Percentiles rank a stretch among this genome's conserved stretches.
These are phyloP conservation scores for Saccharomycopsis malanga DNA, from an alignment of 805 yeast species.

Conservation along the genomic window DNA sequence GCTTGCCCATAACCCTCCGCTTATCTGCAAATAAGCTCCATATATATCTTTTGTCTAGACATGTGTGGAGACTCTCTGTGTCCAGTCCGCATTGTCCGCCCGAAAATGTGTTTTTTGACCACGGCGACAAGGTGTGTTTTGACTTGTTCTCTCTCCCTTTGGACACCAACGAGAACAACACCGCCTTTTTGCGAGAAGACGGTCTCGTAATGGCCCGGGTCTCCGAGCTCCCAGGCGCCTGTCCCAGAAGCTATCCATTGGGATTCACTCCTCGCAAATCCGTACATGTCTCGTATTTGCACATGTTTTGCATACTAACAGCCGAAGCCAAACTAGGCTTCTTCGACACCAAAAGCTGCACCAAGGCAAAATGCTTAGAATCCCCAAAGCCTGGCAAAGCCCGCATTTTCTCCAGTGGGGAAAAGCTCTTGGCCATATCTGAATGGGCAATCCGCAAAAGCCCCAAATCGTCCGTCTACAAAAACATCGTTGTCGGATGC, in stretches of 20 bases:
- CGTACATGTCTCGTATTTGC: constrained; percentile 12
- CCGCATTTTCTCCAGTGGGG: constrained; percentile 1
- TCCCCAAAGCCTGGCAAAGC: neutral
- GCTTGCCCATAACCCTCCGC: constrained; percentile 4
- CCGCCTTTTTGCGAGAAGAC: constrained; percentile 9
- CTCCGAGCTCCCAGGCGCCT: constrained; percentile 1
- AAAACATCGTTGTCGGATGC: constrained; percentile 17
- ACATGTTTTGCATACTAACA: constrained; percentile 8
- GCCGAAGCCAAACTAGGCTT: constrained; percentile 7
- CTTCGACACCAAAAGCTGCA: constrained; percentile 14
- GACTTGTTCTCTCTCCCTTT: neutral
- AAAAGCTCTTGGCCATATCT: constrained; percentile 1
- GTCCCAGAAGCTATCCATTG: constrained; percentile 5
- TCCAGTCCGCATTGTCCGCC: neutral
- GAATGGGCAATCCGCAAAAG: constrained; percentile 12
- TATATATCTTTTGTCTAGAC: constrained; percentile 6
- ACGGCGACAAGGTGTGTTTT: constrained; percentile 4
- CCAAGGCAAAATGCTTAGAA: constrained; percentile 1
- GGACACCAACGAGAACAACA: neutral
- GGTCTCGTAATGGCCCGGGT: constrained; percentile 1
- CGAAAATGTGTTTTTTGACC: constrained; percentile 7
- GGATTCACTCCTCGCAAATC: constrained; percentile 12
- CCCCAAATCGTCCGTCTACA: constrained; percentile 2
- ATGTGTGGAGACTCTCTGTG: constrained; percentile 9
- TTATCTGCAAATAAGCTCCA: neutral